A percentile compares a stretch with the other conserved stretches of the same genome.
These are phyloP conservation scores for Bauhinia variegata DNA, from an alignment of 306 rosid genomes.

Conservation along the genomic window DNA sequence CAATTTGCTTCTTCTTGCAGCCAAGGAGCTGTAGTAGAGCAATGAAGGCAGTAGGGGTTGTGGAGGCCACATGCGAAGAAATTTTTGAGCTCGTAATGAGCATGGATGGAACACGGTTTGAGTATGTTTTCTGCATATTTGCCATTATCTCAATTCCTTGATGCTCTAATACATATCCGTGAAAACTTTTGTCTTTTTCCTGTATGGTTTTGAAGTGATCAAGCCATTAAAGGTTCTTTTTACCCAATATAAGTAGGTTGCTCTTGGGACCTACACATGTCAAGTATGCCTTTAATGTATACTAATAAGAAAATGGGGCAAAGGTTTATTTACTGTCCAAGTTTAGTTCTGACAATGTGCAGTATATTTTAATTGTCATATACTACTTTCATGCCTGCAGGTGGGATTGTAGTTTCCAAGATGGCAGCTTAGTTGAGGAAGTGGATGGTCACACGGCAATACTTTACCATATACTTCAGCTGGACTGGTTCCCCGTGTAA, in stretches of 20 bases:
- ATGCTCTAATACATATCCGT: not conserved
- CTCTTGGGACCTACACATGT: slow-evolving; percentile 5
- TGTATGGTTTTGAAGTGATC: slow-evolving; percentile 21
- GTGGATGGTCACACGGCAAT: slow-evolving; percentile 99
- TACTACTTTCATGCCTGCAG: slow-evolving; percentile 51
- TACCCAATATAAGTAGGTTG: slow-evolving; percentile 22
- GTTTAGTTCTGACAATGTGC: not conserved
- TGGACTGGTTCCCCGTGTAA: slow-evolving; percentile 98
- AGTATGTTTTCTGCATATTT: slow-evolving; percentile 79
- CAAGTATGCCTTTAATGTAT: slow-evolving; percentile 24
- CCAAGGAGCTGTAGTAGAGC: slow-evolving; percentile 99
- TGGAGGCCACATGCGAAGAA: slow-evolving; percentile 96
- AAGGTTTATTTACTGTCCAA: not conserved
- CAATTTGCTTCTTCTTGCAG: slow-evolving; percentile 59
- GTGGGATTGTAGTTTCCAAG: slow-evolving; percentile 96
- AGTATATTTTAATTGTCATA: slow-evolving; percentile 13
- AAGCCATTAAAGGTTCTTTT: slow-evolving; percentile 1
- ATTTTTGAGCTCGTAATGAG: slow-evolving; percentile 98
- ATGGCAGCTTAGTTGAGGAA: slow-evolving; percentile 97
- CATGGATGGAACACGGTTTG: slow-evolving; percentile 99
- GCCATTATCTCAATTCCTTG: slow-evolving; percentile 12
- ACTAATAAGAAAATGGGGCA: slow-evolving; percentile 15
- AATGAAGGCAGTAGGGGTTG: slow-evolving; percentile 99
- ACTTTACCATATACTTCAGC: slow-evolving; percentile 94
- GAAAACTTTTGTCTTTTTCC: not conserved